Conservation (phyloP, 768 basidiomycete species). For the Dacryopinax primogenitus region DNA sequence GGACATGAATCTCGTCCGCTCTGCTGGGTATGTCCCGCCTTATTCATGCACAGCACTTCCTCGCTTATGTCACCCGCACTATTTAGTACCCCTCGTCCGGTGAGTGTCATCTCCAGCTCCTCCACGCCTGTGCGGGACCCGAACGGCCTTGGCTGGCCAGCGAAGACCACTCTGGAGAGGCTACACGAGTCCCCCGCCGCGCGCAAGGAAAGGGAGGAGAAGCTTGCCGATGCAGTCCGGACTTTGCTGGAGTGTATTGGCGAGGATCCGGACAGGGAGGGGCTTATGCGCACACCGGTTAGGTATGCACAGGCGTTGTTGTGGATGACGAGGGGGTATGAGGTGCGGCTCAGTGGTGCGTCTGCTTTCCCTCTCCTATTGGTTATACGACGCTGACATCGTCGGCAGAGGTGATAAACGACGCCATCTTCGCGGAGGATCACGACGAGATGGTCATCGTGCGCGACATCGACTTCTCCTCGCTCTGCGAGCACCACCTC, state of each 20-base stretch:
- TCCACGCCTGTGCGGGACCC: constrained; percentile 18
- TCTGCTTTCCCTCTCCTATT: constrained; percentile 15
- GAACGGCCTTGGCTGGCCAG: constrained; percentile 34
- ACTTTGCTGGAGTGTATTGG: constrained; percentile 94
- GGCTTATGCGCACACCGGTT: constrained; percentile 80
- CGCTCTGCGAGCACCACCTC: constrained; percentile 95
- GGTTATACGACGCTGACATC: constrained; percentile 5
- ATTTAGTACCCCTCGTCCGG: background rate
- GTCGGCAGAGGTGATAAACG: constrained; percentile 81
- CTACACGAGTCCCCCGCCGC: constrained; percentile 69
- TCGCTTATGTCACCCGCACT: background rate
- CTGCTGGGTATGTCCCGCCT: background rate
- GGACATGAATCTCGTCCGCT: background rate
- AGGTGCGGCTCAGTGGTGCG: constrained; percentile 79
- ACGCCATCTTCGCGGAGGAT: constrained; percentile 95
- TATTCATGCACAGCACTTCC: background rate
- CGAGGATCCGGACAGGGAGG: constrained; percentile 93
- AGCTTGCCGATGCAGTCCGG: constrained; percentile 71
- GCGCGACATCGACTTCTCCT: constrained; percentile 91
- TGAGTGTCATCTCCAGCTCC: background rate
- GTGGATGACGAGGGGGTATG: constrained; percentile 99
- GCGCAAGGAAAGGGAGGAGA: constrained; percentile 55
- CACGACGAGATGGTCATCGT: constrained; percentile 99
- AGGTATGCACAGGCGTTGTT: constrained; percentile 92
- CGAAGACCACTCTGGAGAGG: constrained; percentile 79